Conservation (phyloP, 768 basidiomycete species). For the Tylopilus rubrobrunneus region DNA sequence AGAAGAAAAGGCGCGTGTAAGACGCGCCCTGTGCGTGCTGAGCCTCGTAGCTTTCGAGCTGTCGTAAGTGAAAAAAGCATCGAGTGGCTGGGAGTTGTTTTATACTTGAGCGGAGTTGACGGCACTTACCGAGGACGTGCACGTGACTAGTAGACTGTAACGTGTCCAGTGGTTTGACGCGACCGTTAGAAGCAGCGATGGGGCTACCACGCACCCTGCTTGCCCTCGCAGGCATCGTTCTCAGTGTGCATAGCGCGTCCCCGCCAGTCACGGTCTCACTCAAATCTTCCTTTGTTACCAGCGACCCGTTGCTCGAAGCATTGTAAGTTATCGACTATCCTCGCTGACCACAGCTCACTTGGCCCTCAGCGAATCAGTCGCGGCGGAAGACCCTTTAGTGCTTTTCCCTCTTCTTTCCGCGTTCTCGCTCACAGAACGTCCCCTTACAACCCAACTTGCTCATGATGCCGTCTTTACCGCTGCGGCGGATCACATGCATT, state of each 20-base stretch:
- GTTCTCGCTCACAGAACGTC: constrained; percentile 47
- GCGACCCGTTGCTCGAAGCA: constrained; percentile 29
- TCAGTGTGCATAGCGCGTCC: constrained; percentile 21
- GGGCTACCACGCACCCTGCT: constrained; percentile 12
- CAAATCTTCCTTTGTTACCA: constrained; percentile 25
- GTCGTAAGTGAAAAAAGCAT: constrained; percentile 11
- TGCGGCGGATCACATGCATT: constrained; percentile 43
- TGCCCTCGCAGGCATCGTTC: constrained; percentile 15
- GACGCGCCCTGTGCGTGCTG: constrained; percentile 23
- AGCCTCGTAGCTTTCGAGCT: constrained; percentile 30
- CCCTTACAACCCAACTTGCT: constrained; percentile 42
- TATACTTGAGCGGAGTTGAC: constrained; percentile 17
- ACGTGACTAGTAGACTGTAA: constrained; percentile 14
- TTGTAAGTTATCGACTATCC: constrained; percentile 19
- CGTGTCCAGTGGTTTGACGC: constrained; percentile 13
- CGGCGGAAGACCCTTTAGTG: constrained; percentile 63
- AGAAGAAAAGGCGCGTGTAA: constrained; percentile 18
- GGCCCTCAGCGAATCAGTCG: constrained; percentile 69
- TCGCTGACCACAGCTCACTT: constrained; percentile 1
- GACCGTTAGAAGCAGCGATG: constrained; percentile 1
- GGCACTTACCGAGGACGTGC: constrained; percentile 11
- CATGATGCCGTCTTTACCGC: constrained; percentile 39
- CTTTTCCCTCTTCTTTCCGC: constrained; percentile 74
- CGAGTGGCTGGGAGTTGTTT: background rate
- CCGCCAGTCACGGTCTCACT: constrained; percentile 30